Evolutionary conservation across 768 basidiomycete species (phyloP).

Genomic region (Hemileccinum impolitum): DNA sequence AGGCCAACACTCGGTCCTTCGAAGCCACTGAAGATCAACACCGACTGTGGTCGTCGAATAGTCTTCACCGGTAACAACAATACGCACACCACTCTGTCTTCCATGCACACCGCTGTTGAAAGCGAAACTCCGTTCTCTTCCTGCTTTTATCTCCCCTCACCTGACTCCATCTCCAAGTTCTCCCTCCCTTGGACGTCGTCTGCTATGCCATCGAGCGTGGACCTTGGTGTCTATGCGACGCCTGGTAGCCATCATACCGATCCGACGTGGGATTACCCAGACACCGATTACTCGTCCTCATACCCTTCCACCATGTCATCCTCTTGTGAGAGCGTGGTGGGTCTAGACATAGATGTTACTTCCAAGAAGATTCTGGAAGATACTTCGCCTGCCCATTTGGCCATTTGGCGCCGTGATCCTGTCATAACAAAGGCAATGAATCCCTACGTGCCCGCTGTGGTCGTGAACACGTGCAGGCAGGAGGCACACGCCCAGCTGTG

Average conservation of each 20-base stretch:
- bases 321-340: slow-evolving; percentile 34
- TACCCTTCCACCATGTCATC: slow-evolving; percentile 45
- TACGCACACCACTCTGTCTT: slow-evolving; percentile 47
- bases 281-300: slow-evolving; percentile 46
- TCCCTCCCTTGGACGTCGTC: slow-evolving; percentile 33
- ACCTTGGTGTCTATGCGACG: slow-evolving; percentile 38
- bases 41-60: slow-evolving; percentile 36
- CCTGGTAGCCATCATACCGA: slow-evolving; percentile 51
- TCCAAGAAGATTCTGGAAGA: slow-evolving; percentile 32
- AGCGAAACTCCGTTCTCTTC: slow-evolving; percentile 54
- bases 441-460: slow-evolving; percentile 22
- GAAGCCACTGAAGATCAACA: slow-evolving; percentile 60
- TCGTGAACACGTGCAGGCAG: slow-evolving; percentile 27
- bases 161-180: slow-evolving; percentile 37
- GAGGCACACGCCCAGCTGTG: slow-evolving; percentile 14
- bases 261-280: slow-evolving; percentile 46
- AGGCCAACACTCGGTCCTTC: slow-evolving; percentile 33
- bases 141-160: slow-evolving; percentile 50
- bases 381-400: slow-evolving; percentile 29
- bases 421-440: slow-evolving; percentile 25
- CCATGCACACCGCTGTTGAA: slow-evolving; percentile 78
- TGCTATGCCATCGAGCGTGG: slow-evolving; percentile 37
- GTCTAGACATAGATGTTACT: slow-evolving; percentile 29
- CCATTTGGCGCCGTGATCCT: slow-evolving; percentile 32
- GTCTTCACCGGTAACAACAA: slow-evolving; percentile 41